phyloP scores from a whole-genome alignment of 495 filamentous ascomycete genomes.

The Opeltia flavorubescens region DNA sequence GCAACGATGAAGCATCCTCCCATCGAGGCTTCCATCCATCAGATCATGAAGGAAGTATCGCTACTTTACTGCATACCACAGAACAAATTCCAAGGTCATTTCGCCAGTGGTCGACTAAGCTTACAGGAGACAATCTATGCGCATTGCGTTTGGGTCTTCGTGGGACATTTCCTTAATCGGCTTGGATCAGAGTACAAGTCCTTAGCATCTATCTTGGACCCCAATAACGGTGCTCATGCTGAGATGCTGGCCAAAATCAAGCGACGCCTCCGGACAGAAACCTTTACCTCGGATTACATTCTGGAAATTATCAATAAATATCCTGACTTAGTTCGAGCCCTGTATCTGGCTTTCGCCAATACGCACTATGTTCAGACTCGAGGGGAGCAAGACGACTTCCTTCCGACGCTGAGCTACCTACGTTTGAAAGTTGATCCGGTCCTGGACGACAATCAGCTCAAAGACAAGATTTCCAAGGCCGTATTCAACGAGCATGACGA shows the following conservation, averaged over 20 bases:
- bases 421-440: conserved; percentile 60
- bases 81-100: conserved; percentile 83
- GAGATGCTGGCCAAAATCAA: conserved; percentile 93
- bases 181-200: conserved; percentile 86
- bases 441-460: conserved; percentile 62
- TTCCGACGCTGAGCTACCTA: conserved; percentile 68
- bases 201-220: conserved; percentile 65
- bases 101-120: conserved; percentile 76
- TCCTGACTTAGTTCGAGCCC: conserved; percentile 69
- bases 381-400: conserved; percentile 62
- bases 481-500: conserved; percentile 89
- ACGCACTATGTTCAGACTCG: conserved; percentile 74
- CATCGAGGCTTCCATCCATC: conserved; percentile 90
- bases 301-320: conserved; percentile 90
- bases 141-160: conserved; percentile 93
- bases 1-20: conserved; percentile 47
- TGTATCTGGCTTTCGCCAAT: conserved; percentile 86
- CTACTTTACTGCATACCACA: conserved; percentile 95
- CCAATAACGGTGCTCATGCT: conserved; percentile 67
- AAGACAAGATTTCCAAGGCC: conserved; percentile 65
- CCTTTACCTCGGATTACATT: conserved; percentile 95
- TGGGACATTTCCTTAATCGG: conserved; percentile 93
- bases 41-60: conserved; percentile 97
- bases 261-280: conserved; percentile 86
- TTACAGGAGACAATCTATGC: conserved; percentile 95